These are phyloP conservation scores for Mucor indicus DNA, from an alignment of 371 early-diverging fungal genomes.

Conservation along the genomic window DNA sequence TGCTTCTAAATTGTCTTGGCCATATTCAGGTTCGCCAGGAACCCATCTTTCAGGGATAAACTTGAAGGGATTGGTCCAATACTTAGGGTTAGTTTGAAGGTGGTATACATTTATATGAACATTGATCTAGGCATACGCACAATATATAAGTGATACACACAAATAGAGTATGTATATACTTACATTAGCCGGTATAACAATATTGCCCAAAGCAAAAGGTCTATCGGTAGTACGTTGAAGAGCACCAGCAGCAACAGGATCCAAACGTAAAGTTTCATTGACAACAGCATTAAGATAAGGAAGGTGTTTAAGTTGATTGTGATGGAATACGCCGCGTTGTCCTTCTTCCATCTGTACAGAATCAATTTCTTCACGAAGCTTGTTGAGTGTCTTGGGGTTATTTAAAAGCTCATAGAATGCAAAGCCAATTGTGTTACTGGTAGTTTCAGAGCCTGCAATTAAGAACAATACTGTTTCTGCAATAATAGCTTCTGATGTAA, in stretches of 20 bases:
- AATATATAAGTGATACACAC: too few relatives aligned
- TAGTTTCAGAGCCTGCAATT: slow-evolving; percentile 43
- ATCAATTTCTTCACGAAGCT: slow-evolving; percentile 33
- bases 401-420: slow-evolving; percentile 25
- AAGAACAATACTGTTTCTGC: slow-evolving; percentile 33
- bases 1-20: slow-evolving; percentile 20
- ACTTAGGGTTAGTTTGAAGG: slow-evolving; percentile 20
- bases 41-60: slow-evolving; percentile 41
- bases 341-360: slow-evolving; percentile 6
- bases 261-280: slow-evolving; percentile 34
- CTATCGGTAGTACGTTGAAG: slow-evolving; percentile 16
- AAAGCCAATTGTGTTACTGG: slow-evolving; percentile 36
- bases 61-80: slow-evolving; percentile 21
- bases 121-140: too few relatives aligned
- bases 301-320: slow-evolving; percentile 30
- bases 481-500: slow-evolving; percentile 30
- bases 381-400: slow-evolving; percentile 21
- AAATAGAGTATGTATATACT: too few relatives aligned
- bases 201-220: slow-evolving; percentile 11
- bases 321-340: slow-evolving; percentile 4
- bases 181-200: slow-evolving; percentile 25
- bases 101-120: slow-evolving; percentile 10
- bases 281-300: slow-evolving; percentile 39
- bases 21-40: slow-evolving; percentile 1
- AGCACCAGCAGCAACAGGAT: slow-evolving; percentile 25